Evolutionary conservation across 805 yeast species (phyloP).

Genomic region (Saccharomycopsis lassenensis): DNA sequence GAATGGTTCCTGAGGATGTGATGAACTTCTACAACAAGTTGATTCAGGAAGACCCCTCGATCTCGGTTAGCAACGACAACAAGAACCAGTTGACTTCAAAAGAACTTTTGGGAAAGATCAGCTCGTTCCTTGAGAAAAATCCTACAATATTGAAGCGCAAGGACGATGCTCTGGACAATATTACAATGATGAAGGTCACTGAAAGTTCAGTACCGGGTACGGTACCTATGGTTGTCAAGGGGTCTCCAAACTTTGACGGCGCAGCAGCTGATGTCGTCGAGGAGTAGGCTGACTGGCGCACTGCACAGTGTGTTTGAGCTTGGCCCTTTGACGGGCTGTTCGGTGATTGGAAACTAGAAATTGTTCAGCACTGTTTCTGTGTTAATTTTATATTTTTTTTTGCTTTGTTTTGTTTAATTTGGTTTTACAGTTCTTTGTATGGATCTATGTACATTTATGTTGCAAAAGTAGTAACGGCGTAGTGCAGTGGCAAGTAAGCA

Average conservation of each 20-base stretch:
- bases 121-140: slow-evolving; percentile 22
- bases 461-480: neutral
- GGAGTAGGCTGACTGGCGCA: no score
- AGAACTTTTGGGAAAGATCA: slow-evolving; percentile 30
- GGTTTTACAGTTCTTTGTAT: neutral
- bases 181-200: no score
- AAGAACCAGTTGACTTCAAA: slow-evolving; percentile 25
- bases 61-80: slow-evolving; percentile 1
- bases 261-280: neutral
- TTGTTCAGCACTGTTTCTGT: no score
- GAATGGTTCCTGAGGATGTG: slow-evolving; percentile 63
- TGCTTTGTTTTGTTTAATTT: neutral
- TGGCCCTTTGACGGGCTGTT: no score
- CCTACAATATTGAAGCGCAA: slow-evolving; percentile 16
- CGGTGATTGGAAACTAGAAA: no score
- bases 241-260: neutral
- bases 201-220: neutral
- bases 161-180: no score
- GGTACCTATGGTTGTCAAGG: neutral
- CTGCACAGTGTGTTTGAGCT: no score
- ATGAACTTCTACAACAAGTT: slow-evolving; percentile 29
- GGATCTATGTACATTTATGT: neutral
- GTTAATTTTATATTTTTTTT: slow-evolving; percentile 1
- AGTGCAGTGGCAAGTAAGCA: neutral
- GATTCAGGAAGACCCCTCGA: slow-evolving; percentile 18